phyloP scores from a whole-genome alignment of 75 land plant species.

The Picea sitchensis region DNA sequence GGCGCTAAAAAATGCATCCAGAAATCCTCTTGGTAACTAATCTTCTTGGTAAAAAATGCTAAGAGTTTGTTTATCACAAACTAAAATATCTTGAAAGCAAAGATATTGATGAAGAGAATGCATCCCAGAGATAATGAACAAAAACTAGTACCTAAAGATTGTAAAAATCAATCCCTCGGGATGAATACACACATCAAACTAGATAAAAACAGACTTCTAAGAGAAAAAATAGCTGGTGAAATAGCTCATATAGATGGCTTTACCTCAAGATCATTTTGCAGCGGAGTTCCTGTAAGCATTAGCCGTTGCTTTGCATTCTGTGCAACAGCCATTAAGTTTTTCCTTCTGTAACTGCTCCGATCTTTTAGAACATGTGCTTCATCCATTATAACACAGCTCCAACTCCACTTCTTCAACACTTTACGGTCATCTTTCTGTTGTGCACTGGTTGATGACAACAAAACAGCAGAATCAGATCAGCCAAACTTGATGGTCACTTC shows the following conservation, averaged over 20 bases:
- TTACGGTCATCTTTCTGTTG: slow-evolving; percentile 95
- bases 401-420: slow-evolving; percentile 73
- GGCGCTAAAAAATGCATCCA: background rate
- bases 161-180: background rate
- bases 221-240: background rate
- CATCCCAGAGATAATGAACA: background rate
- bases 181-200: background rate
- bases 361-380: slow-evolving; percentile 99
- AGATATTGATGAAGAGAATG: background rate
- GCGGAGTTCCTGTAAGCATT: slow-evolving; percentile 96
- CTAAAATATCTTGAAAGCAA: background rate
- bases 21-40: background rate
- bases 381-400: slow-evolving; percentile 98
- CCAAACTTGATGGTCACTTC: background rate
- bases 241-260: background rate
- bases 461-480: background rate
- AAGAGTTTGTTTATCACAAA: background rate
- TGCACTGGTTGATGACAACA: slow-evolving; percentile 41
- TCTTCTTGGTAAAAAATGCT: background rate
- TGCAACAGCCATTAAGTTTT: slow-evolving; percentile 80
- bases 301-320: slow-evolving; percentile 85
- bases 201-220: background rate
- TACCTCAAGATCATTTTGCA: slow-evolving; percentile 97
- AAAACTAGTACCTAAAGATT: background rate
- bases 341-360: slow-evolving; percentile 80